A percentile compares a stretch with the other conserved stretches of the same genome.
Conservation (phyloP, 345 rosid genomes). For the Moringa oleifera region DNA sequence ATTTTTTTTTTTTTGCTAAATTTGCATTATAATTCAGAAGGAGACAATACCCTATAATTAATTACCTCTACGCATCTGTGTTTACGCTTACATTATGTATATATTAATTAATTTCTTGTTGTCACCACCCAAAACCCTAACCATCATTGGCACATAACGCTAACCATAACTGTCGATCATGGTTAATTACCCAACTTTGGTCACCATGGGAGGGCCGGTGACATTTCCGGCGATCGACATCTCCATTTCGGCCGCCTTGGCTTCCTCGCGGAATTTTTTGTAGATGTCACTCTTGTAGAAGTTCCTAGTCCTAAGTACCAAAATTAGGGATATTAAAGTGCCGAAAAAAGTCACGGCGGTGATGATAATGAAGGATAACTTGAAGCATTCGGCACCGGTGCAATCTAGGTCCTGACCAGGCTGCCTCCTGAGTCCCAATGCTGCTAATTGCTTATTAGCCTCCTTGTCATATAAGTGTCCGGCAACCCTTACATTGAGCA, state of each 20-base stretch:
- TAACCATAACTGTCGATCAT: too few species aligned
- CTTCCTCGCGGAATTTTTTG: constrained; percentile 48
- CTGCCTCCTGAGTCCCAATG: constrained; percentile 21
- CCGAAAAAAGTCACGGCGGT: constrained; percentile 49
- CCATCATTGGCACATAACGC: too few species aligned
- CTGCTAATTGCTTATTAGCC: constrained; percentile 43
- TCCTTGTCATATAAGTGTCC: constrained; percentile 57
- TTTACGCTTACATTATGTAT: too few species aligned
- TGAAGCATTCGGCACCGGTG: constrained; percentile 47
- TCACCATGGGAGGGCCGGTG: neutral
- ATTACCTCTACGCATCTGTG: too few species aligned
- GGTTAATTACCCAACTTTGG: too few species aligned
- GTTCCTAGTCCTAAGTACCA: constrained; percentile 52
- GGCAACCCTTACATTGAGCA: constrained; percentile 45
- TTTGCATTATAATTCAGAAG: too few species aligned
- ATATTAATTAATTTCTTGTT: too few species aligned
- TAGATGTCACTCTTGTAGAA: constrained; percentile 63
- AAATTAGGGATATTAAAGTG: constrained; percentile 35
- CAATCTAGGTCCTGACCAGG: constrained; percentile 33
- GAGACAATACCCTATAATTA: too few species aligned
- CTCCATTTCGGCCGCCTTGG: constrained; percentile 29
- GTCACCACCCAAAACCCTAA: too few species aligned
- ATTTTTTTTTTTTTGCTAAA: too few species aligned
- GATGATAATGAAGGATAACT: constrained; percentile 48
- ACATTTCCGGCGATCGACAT: constrained; percentile 20